Evolutionary conservation across 2,329 filamentous ascomycete genomes (phyloP).

Genomic region (Madurella mycetomatis): DNA sequence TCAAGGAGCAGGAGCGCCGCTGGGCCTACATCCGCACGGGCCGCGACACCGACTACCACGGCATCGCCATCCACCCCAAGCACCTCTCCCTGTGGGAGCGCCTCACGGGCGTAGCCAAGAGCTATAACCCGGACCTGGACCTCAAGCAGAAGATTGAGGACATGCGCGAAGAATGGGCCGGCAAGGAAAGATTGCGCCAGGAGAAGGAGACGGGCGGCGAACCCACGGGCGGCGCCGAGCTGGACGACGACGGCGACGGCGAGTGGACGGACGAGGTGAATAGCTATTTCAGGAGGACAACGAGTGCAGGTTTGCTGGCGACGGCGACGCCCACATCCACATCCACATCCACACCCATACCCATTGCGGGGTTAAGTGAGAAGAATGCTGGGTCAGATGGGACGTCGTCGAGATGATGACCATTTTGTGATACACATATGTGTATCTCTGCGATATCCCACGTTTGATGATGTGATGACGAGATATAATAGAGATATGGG

Average conservation of each 20-base stretch:
- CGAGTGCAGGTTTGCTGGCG: slow-evolving; percentile 4
- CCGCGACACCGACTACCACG: slow-evolving; percentile 79
- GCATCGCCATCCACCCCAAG: slow-evolving; percentile 83
- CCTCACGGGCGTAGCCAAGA: slow-evolving; percentile 68
- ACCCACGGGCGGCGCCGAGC: neutral
- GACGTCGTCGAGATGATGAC: neutral
- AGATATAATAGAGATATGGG: no score
- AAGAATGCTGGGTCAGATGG: slow-evolving; percentile 13
- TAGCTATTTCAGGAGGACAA: slow-evolving; percentile 47
- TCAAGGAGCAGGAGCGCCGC: slow-evolving; percentile 94
- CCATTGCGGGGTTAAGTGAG: neutral
- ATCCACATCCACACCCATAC: no score
- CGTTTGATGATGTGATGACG: no score
- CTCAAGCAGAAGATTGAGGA: slow-evolving; percentile 81
- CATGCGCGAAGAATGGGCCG: slow-evolving; percentile 62
- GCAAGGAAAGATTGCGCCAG: slow-evolving; percentile 44
- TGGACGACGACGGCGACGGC: slow-evolving; percentile 37
- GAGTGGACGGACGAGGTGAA: slow-evolving; percentile 51
- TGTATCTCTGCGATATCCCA: no score
- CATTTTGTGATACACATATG: no score
- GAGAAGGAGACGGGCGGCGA: slow-evolving; percentile 32
- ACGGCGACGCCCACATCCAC: no score
- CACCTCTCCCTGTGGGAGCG: slow-evolving; percentile 90
- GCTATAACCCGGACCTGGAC: slow-evolving; percentile 79
- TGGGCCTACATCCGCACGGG: slow-evolving; percentile 83